Conservation (phyloP, 2,329 filamentous ascomycete genomes). For the Lasiodiplodia hormozganensis region DNA sequence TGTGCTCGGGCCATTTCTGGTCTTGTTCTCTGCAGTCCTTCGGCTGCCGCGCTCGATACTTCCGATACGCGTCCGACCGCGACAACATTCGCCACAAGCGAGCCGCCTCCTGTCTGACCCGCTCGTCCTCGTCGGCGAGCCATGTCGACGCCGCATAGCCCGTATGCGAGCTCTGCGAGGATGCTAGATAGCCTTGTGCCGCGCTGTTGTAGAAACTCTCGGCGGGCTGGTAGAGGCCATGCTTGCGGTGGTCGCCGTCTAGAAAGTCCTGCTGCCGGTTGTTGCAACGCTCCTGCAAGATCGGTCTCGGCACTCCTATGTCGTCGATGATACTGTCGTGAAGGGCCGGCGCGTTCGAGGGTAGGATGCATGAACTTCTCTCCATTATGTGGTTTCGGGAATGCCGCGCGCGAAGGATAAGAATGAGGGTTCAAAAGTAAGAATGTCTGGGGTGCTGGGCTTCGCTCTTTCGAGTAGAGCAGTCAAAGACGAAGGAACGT, state of each 20-base stretch:
- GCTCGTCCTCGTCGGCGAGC: slow-evolving; percentile 27
- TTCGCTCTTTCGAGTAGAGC: slow-evolving; percentile 33
- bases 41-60: slow-evolving; percentile 54
- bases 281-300: slow-evolving; percentile 51
- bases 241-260: slow-evolving; percentile 41
- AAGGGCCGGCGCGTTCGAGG: slow-evolving; percentile 51
- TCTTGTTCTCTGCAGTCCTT: slow-evolving; percentile 41
- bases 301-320: slow-evolving; percentile 38
- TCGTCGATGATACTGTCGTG: slow-evolving; percentile 36
- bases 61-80: slow-evolving; percentile 51
- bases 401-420: slow-evolving; percentile 31
- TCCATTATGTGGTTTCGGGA: slow-evolving; percentile 31
- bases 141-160: slow-evolving; percentile 8
- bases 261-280: slow-evolving; percentile 48
- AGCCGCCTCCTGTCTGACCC: slow-evolving; percentile 34
- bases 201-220: slow-evolving; percentile 25
- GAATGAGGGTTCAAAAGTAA: slow-evolving; percentile 40
- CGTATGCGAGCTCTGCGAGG: slow-evolving; percentile 12
- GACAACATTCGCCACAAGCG: slow-evolving; percentile 41
- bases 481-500: slow-evolving; percentile 48
- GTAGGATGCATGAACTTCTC: slow-evolving; percentile 48
- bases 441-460: slow-evolving; percentile 49
- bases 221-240: slow-evolving; percentile 30
- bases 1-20: slow-evolving; percentile 55
- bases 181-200: slow-evolving; percentile 16